These are phyloP conservation scores for Heterococcus sp. DNA, from an alignment of 108 stramenopile species.

Conservation along the genomic window DNA sequence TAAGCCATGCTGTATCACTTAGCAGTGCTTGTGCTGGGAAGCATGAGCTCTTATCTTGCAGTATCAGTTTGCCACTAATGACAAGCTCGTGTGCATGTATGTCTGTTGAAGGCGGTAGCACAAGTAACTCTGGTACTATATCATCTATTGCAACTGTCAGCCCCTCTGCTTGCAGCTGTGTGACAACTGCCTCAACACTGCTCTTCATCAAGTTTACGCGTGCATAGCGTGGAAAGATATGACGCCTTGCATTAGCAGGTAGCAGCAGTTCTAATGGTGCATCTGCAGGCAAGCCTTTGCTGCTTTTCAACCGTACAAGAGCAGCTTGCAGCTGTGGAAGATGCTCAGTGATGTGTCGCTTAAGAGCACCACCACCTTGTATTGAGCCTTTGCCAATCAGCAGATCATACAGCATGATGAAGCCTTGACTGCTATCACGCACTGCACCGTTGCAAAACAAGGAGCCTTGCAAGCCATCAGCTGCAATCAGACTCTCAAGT, in stretches of 20 bases:
- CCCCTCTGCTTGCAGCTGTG: conserved; percentile 14
- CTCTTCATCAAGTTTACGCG: conserved; percentile 20
- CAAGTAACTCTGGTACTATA: conserved; percentile 49
- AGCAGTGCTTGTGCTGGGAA: conserved; percentile 87
- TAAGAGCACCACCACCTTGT: conserved; percentile 44
- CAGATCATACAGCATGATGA: conserved; percentile 43
- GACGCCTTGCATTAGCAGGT: conserved; percentile 19
- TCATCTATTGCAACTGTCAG: conserved; percentile 27
- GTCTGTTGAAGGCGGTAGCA: conserved; percentile 51
- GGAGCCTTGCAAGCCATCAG: neutral
- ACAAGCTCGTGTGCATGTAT: conserved; percentile 55
- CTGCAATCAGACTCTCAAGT: conserved; percentile 6
- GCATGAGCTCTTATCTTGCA: conserved; percentile 83
- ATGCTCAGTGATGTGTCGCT: conserved; percentile 35
- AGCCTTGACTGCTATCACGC: conserved; percentile 28
- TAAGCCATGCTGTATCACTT: conserved; percentile 32
- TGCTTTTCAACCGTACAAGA: conserved; percentile 3
- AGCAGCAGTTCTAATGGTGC: conserved; percentile 21
- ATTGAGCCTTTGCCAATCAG: conserved; percentile 39
- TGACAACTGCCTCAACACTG: conserved; percentile 6
- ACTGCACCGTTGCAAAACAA: neutral
- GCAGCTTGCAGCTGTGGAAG: conserved; percentile 1
- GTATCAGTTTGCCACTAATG: conserved; percentile 40
- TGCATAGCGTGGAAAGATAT: conserved; percentile 35
- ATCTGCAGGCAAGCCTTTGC: conserved; percentile 5